Conservation (phyloP, 2,329 filamentous ascomycete genomes). For the Helotiales sp. region DNA sequence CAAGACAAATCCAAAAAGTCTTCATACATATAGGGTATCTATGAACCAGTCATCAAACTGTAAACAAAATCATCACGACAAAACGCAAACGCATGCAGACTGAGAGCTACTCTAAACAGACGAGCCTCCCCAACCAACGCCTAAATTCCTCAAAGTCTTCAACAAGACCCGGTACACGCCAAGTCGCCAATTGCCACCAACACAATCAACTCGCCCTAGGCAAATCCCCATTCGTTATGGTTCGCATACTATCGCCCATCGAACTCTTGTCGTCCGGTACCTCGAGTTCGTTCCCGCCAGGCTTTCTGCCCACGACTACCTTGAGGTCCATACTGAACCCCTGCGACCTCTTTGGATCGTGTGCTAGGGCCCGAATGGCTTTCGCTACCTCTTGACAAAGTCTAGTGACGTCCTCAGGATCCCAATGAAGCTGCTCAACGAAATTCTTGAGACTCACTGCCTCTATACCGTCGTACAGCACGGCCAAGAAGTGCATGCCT, state of each 20-base stretch:
- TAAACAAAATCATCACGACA: slow-evolving; percentile 9
- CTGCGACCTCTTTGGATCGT: slow-evolving; percentile 31
- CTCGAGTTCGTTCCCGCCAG: slow-evolving; percentile 20
- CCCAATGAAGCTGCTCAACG: slow-evolving; percentile 37
- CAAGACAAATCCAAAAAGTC: no score
- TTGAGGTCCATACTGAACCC: slow-evolving; percentile 35
- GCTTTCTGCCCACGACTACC: slow-evolving; percentile 39
- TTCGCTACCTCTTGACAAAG: slow-evolving; percentile 25
- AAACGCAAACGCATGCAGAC: background rate
- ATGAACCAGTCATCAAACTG: slow-evolving; percentile 9
- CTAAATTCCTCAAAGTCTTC: slow-evolving; percentile 1
- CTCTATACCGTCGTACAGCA: slow-evolving; percentile 36
- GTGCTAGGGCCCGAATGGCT: slow-evolving; percentile 27
- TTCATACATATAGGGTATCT: slow-evolving; percentile 18
- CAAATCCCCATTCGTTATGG: slow-evolving; percentile 4
- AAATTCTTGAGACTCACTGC: slow-evolving; percentile 36
- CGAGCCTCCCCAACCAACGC: slow-evolving; percentile 1
- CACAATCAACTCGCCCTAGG: background rate
- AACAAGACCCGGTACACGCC: background rate
- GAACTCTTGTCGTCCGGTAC: slow-evolving; percentile 19
- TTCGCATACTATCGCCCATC: slow-evolving; percentile 13
- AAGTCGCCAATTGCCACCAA: background rate
- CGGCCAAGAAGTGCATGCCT: slow-evolving; percentile 38
- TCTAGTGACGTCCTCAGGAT: slow-evolving; percentile 32
- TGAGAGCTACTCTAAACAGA: background rate